These are phyloP conservation scores for Aspergillus melleus DNA, from an alignment of 2,329 filamentous ascomycete genomes.

Conservation along the genomic window DNA sequence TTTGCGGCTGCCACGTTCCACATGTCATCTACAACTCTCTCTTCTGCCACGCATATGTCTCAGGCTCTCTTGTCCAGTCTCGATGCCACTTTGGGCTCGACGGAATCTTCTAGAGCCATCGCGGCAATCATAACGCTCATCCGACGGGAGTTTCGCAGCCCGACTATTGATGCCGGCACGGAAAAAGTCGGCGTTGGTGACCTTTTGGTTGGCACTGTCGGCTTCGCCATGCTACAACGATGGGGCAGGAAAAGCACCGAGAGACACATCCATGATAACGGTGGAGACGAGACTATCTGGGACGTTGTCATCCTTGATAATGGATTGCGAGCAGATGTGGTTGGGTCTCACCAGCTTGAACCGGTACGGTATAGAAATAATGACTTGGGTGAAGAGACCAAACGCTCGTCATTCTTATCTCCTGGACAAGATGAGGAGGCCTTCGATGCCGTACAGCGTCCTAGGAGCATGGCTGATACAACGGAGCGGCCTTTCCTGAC, in stretches of 20 bases:
- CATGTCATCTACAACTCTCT: slow-evolving; percentile 45
- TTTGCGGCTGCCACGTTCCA: slow-evolving; percentile 49
- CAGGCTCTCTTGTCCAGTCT: slow-evolving; percentile 47
- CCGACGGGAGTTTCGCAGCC: slow-evolving; percentile 44
- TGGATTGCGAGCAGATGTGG: slow-evolving; percentile 47
- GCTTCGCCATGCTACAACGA: slow-evolving; percentile 48
- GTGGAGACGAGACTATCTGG: slow-evolving; percentile 48
- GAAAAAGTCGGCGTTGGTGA: slow-evolving; percentile 46
- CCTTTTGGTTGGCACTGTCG: slow-evolving; percentile 45
- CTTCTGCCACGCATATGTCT: slow-evolving; percentile 44
- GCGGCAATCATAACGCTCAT: slow-evolving; percentile 50
- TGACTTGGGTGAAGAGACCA: slow-evolving; percentile 46
- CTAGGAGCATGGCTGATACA: slow-evolving; percentile 24
- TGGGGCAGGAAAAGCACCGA: slow-evolving; percentile 49
- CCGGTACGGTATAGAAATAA: slow-evolving; percentile 41
- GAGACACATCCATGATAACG: slow-evolving; percentile 38
- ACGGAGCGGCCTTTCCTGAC: slow-evolving; percentile 29
- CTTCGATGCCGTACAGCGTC: slow-evolving; percentile 42
- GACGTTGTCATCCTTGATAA: slow-evolving; percentile 51
- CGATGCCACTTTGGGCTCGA: slow-evolving; percentile 50
- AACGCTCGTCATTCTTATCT: slow-evolving; percentile 54
- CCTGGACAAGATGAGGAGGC: slow-evolving; percentile 37
- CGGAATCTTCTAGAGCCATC: slow-evolving; percentile 50
- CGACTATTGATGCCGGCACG: slow-evolving; percentile 29
- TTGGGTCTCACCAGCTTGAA: slow-evolving; percentile 41